Conservation (phyloP, 179 eudicot genomes). For the Silene coronaria region DNA sequence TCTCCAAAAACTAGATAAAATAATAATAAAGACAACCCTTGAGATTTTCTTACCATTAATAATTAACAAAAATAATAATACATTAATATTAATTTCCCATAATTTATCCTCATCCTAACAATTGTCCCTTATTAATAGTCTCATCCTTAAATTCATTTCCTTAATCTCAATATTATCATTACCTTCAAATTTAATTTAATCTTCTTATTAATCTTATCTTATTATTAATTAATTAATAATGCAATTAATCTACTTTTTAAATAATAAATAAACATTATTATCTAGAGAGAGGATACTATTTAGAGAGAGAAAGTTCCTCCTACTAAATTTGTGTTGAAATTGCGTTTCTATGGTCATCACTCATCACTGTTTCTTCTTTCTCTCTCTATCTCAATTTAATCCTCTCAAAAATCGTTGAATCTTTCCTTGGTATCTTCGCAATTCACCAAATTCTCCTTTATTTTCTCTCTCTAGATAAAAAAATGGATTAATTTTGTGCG, state of each 20-base stretch:
- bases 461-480: constrained; percentile 13
- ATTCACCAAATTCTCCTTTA: neutral
- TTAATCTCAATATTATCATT: neutral
- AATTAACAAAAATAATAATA: neutral
- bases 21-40: neutral
- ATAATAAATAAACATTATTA: neutral
- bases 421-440: neutral
- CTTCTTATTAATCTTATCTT: neutral
- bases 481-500: neutral
- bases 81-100: too few relatives aligned
- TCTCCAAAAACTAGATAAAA: neutral
- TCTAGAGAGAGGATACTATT: neutral
- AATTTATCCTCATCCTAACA: neutral
- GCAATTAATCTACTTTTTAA: too few relatives aligned
- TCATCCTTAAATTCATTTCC: neutral
- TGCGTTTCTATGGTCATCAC: constrained; percentile 13
- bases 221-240: too few relatives aligned
- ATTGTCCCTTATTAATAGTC: neutral
- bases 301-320: constrained; percentile 16
- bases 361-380: constrained; percentile 5
- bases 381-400: neutral
- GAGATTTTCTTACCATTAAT: neutral
- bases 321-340: constrained; percentile 6
- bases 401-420: constrained; percentile 9
- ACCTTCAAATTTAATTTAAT: neutral